Percentiles rank a stretch among this genome's conserved stretches.
phyloP scores from a whole-genome alignment of 2,329 filamentous ascomycete genomes.

The Neurospora crassa region DNA sequence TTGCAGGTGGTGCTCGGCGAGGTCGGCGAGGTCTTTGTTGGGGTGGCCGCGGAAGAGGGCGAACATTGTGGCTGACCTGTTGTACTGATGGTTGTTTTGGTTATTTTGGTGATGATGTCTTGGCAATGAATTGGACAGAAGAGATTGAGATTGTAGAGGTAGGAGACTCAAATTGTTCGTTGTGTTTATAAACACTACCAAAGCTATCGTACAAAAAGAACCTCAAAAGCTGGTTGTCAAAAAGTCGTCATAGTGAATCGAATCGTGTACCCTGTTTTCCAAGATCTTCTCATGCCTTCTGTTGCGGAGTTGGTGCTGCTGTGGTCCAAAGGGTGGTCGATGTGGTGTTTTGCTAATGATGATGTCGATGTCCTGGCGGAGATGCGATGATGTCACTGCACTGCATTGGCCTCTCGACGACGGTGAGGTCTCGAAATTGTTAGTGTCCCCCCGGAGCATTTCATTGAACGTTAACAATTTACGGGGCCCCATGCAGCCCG shows the following conservation, averaged over 20 bases:
- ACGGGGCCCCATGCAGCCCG: too few relatives aligned
- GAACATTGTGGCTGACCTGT: slow-evolving; percentile 8
- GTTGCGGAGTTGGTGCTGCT: background rate
- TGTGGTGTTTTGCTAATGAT: background rate
- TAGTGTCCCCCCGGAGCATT: background rate
- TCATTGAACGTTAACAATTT: background rate
- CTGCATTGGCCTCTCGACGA: too few relatives aligned
- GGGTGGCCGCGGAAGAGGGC: slow-evolving; percentile 26
- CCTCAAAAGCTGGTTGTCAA: background rate
- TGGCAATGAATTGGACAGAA: background rate
- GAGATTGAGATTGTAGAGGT: background rate
- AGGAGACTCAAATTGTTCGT: background rate
- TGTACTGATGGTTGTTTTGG: too few relatives aligned
- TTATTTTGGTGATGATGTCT: too few relatives aligned
- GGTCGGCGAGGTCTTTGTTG: slow-evolving; percentile 37
- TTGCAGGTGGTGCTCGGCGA: slow-evolving; percentile 49
- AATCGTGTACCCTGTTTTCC: background rate
- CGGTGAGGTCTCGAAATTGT: background rate
- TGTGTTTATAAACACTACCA: background rate
- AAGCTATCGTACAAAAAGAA: background rate
- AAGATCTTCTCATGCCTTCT: background rate
- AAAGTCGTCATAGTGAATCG: background rate
- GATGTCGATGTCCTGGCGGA: background rate
- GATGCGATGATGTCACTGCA: background rate
- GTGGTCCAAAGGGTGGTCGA: background rate